Evolutionary conservation across 305 asterid species (phyloP), one percentile per base, ranked within the genome.

Genomic region (Fraxinus platypoda): DNA sequence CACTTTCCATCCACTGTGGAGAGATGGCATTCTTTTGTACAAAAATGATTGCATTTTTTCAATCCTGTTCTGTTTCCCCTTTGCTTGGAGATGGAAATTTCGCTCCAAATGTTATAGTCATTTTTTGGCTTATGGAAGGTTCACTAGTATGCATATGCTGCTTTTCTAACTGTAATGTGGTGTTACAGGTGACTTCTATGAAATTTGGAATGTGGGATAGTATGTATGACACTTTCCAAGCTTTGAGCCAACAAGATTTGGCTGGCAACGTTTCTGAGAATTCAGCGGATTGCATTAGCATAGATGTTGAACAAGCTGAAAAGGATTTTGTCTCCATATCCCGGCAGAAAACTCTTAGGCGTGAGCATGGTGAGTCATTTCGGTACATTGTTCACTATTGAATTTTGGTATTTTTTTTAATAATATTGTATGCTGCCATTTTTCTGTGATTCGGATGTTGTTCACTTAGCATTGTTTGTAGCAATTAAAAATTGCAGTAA

Each of bases 131-230:
- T 80, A 75, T 70, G 57, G 74, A 57, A 49, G 78, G 54, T 85
- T 84, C 25, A 41, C 57, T 74, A 77, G 38, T 75, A 78, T 15
- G 23, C 26, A 66, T 68, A 84, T 87, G 59, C 79, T 43, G 68
- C 80, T 80, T 31, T 38, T 31, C 86, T 81, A 80, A 86, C 82
- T 85, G 31, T 81, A 74, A 54, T 83, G 79, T 81, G 85, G 80
- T 86, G 71, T 85, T 81, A 77, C 95, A 95, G 99, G 93, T 95
- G 72, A 84, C 90, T 74, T 91, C 90, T 81, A 94, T 96, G 38
- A 93, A 90, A 83, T 81, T 77, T 83, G 98, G 97, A 83, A 84
- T 91, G 84, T 89, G 91, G 91, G 98, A 93, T 86, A 92, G 88
- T 85, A 88, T 92, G 89, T 91, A 93, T 76, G 97, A 95, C 85